These are phyloP conservation scores for Spiraea crenata DNA, from an alignment of 331 rosid species.

Conservation along the genomic window DNA sequence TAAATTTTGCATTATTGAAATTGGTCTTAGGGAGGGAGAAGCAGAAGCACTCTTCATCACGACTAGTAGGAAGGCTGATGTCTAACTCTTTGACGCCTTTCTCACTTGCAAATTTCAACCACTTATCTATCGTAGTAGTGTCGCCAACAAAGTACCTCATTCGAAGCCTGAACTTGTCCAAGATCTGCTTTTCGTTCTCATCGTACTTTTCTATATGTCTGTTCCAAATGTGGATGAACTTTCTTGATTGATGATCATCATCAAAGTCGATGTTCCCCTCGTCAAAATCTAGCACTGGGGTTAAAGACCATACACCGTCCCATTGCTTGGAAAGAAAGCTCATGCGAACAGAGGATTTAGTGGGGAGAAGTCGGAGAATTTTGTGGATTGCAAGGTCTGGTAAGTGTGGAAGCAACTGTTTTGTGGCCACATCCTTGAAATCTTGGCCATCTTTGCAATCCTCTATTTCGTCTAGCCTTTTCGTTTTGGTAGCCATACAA, in stretches of 20 bases:
- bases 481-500: not conserved
- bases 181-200: not conserved
- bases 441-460: not conserved
- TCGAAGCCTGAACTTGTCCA: not conserved
- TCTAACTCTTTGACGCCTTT: conserved; percentile 10
- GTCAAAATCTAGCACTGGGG: not conserved
- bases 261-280: not conserved
- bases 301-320: not conserved
- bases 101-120: not conserved
- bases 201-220: not conserved
- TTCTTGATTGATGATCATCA: not conserved
- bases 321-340: conserved; percentile 6
- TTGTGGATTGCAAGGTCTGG: conserved; percentile 1
- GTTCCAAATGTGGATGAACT: not conserved
- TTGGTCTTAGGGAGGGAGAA: too few relatives aligned
- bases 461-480: too few relatives aligned
- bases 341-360: not conserved
- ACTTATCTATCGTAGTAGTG: not conserved
- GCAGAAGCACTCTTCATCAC: too few relatives aligned
- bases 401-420: not conserved
- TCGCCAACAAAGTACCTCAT: not conserved
- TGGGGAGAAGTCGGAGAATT: conserved; percentile 14
- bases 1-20: too few relatives aligned
- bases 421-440: not conserved
- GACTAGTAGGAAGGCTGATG: not conserved